Conservation (phyloP, 441 rosid genomes). For the Adansonia madagascariensis region DNA sequence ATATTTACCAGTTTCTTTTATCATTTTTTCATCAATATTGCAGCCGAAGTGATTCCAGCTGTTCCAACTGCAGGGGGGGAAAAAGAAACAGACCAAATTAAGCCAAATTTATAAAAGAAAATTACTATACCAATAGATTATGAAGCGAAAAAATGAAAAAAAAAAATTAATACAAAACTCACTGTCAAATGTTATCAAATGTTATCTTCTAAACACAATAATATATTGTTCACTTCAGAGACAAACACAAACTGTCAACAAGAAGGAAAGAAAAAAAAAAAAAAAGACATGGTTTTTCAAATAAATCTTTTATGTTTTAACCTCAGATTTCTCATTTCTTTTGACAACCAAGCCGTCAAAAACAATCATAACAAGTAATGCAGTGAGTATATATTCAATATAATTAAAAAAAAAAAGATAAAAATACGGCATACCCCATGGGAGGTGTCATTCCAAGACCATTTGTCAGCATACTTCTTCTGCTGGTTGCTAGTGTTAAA, state of each 20-base stretch:
- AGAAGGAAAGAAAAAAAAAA: neutral
- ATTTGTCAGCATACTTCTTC: slow-evolving; percentile 66
- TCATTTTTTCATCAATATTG: slow-evolving; percentile 59
- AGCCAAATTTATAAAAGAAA: too few relatives aligned
- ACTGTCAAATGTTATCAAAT: neutral
- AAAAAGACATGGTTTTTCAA: neutral
- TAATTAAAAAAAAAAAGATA: neutral
- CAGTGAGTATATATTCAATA: neutral
- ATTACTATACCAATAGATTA: too few relatives aligned
- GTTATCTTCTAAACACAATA: neutral
- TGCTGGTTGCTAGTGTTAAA: slow-evolving; percentile 31
- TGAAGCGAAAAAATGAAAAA: too few relatives aligned
- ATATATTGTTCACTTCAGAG: neutral
- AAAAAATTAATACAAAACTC: neutral
- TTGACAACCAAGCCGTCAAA: neutral
- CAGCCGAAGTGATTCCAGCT: slow-evolving; percentile 83
- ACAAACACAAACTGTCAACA: neutral
- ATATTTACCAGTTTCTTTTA: slow-evolving; percentile 68
- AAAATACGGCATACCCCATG: slow-evolving; percentile 55
- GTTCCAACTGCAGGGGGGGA: slow-evolving; percentile 57
- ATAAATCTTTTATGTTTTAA: neutral
- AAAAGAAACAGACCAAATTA: neutral
- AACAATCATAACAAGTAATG: neutral
- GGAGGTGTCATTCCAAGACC: slow-evolving; percentile 79
- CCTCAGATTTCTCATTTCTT: neutral